Base-by-base conservation (phyloP, 106 monocot genomes). In the Acorus gramineus region DNA sequence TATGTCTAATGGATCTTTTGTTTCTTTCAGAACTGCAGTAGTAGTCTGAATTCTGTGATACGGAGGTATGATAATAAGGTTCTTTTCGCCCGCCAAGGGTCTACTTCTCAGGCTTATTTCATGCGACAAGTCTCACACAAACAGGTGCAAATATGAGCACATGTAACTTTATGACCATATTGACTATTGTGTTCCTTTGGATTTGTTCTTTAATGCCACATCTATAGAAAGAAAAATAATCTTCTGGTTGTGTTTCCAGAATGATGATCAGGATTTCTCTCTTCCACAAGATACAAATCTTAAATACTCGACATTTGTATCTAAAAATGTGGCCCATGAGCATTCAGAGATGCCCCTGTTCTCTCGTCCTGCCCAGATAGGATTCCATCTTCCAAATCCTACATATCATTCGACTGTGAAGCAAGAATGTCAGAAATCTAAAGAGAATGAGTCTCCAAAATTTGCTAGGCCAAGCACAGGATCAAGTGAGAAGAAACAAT, bases 21-120 rank as follows among this genome's bases (percentile, higher is more conserved):
- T 45, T 70, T 59, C 44, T 53, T 53, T 65, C 60, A 85, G 85
- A 81, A 66, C 49, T 85, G 85, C 50, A 81, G 78, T 55, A 76
- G 74, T 68, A 69, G 68, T 14, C 57, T 76, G 11, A 81, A 70
- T 59, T 64, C 65, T 28, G 67, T 57, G 47, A 53, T 4, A 4
- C 52, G 51, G 52, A 62, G 75, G 56, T 55, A 48, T 43, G 78
- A 78, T 61, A 78, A 71, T 54, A 75, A 49, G 67, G 13, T 70
- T 57, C 56, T 85, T 49, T 81, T 76, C 53, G 71, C 72, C n/a
- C 75, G 71, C 50, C 71, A 78, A 70, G 77, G 74, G 10, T 74
- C 81, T 45, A 61, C 68, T 6, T 71, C 62, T 7, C 75, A 85
- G 73, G 78, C 68, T 57, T 68, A 55, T 54, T 75, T 72, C 60